Evolutionary conservation across 768 basidiomycete genomes (phyloP), one percentile per base, ranked within the genome.

Genomic region (Kwoniella bestiolae): DNA sequence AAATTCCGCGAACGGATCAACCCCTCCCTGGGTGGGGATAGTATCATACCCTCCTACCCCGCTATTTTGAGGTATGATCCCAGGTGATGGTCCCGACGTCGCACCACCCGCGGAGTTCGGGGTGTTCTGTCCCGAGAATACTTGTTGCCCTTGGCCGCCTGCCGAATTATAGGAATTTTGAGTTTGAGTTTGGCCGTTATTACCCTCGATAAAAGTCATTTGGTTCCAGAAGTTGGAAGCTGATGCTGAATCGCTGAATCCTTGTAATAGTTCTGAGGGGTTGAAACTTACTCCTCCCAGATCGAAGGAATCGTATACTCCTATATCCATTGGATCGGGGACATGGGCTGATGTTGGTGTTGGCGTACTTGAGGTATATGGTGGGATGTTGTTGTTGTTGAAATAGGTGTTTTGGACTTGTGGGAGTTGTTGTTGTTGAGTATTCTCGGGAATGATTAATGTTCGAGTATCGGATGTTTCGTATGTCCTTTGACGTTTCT

Each of bases 391-490:
- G 38, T 18, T 47, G 31, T n/a, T 49, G 18, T 29, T 63, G 32
- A 29, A 41, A 21, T 44, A 47, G 23, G 45, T 11, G 4, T 21
- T 21, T 31, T 52, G 25, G 50, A 28, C 25, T 14, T 52, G 50
- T 34, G 14, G 50, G 3, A 25, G 50, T 8, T 16, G 5, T 51
- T 25, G 23, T 26, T 51, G 50, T 29, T 25, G 26, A 29, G 14
- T 18, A 14, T 51, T 23, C 12, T 59, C 41, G 7, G 41, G 32
- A 18, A 46, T 59, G 26, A 56, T 49, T 28, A 50, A 18, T 18
- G 72, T 76, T 3, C 75, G 63, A 14, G 72, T 76, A 49, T 76
- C 70, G n/a, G 72, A 73, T 9, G 70, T 73, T 51, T 76, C 72
- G 66, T 76, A 76, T 18, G 56, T 26, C n/a, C 69, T 41, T 16